Evolutionary conservation across 1,284 basidiomycete species (phyloP).

Genomic region (Ustilago lituana): DNA sequence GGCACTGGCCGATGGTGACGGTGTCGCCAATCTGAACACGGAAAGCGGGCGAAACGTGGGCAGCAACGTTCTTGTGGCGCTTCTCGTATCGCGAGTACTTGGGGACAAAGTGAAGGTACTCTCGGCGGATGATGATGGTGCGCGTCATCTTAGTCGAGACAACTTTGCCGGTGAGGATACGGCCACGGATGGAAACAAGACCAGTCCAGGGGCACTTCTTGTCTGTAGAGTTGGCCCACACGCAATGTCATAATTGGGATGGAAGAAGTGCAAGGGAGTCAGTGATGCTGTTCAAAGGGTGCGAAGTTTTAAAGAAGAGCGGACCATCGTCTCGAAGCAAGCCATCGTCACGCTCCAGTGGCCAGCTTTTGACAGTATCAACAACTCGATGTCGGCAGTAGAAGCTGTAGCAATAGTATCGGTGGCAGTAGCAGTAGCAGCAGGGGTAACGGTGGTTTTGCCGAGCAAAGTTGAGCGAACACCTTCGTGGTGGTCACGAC

Average conservation of each 20-base stretch:
- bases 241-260: slow-evolving; percentile 7
- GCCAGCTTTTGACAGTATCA: not conserved
- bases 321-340: not conserved
- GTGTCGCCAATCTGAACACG: slow-evolving; percentile 82
- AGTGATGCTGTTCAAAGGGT: not conserved
- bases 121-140: slow-evolving; percentile 96
- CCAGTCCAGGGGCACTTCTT: slow-evolving; percentile 98
- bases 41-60: slow-evolving; percentile 97
- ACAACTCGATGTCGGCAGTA: no score
- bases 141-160: slow-evolving; percentile 99
- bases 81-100: slow-evolving; percentile 81
- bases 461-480: no score
- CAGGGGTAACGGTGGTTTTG: no score
- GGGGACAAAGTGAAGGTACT: slow-evolving; percentile 94
- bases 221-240: slow-evolving; percentile 72
- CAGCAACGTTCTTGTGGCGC: slow-evolving; percentile 94
- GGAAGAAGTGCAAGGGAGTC: slow-evolving; percentile 5
- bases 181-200: slow-evolving; percentile 87
- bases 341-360: not conserved
- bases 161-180: slow-evolving; percentile 96
- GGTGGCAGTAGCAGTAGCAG: not conserved
- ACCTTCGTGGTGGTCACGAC: no score
- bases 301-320: no score
- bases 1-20: slow-evolving; percentile 98
- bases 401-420: not conserved